Evolutionary conservation across 176 grass and related monocot species (phyloP), one percentile per base, ranked within the genome.

Genomic region (Hordeum vulgare): DNA sequence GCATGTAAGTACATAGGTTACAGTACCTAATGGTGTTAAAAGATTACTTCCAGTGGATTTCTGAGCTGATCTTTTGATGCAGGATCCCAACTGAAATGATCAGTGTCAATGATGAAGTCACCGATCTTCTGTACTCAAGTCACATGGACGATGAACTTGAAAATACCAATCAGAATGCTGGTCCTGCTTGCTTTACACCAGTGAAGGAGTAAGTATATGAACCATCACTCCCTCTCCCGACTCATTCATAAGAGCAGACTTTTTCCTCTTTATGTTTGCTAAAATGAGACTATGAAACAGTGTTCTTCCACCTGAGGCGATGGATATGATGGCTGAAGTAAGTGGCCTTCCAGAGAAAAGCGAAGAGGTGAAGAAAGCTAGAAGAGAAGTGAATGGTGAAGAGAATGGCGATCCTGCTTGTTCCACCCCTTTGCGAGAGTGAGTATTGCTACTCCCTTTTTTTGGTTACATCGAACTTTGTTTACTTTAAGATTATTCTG

Each of bases 121-220:
- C 26, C 27, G 76, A 88, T 78, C 49, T 80, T 68, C 78, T 71
- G 12, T 75, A 61, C 58, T 66, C 72, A 13, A 84, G 66, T 56
- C 60, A 45, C 49, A 39, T 60, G 85, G 86, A 70, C 51, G 81
- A 78, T 40, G 77, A 76, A 63, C 37, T 37, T 31, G 80, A 79
- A 80, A 90, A 31, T 37, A 71, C 83, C 54, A 74, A 60, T 34
- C 73, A 78, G 21, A 83, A 90, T 71, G 61, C 88, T 17, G 59
- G 71, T 83, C 86, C 89, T 86, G 87, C 80, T 82, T 94, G 91
- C 75, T 99, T 92, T 86, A 92, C 91, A 37, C 91, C 85, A 53
- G 74, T 94, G 64, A 80, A 82, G 78, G 93, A 96, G 96, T 99
- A 92, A 85, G 96, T 92, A 83, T 67, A 80, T 39, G 15, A 11